Percentiles rank a stretch among this genome's conserved stretches.
Conservation (phyloP, 2,329 filamentous ascomycete species). For the Phyllosticta citrichinensis region DNA sequence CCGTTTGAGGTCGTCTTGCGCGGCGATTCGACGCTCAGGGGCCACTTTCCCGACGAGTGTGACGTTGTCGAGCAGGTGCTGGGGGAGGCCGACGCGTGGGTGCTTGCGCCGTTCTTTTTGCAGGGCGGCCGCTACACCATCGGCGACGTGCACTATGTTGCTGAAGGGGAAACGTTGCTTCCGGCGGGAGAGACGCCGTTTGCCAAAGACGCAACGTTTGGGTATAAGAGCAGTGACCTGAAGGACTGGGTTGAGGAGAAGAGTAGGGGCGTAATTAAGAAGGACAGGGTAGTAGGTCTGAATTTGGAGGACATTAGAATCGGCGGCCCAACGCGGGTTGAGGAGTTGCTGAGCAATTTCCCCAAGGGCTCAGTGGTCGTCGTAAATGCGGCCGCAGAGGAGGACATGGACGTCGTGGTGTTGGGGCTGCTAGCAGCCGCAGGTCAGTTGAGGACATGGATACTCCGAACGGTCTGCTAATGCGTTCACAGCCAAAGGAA, state of each 20-base stretch:
- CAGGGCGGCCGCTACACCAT: conserved; percentile 51
- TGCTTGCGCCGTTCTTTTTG: conserved; percentile 49
- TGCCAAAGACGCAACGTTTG: conserved; percentile 48
- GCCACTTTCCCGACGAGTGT: conserved; percentile 47
- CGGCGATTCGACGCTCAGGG: conserved; percentile 47
- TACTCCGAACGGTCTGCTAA: neutral
- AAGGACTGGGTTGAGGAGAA: conserved; percentile 47
- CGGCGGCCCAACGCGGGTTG: conserved; percentile 36
- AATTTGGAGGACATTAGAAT: conserved; percentile 39
- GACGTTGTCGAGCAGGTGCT: conserved; percentile 43
- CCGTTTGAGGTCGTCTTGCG: conserved; percentile 47
- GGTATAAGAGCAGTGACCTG: conserved; percentile 45
- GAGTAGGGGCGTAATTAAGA: conserved; percentile 32
- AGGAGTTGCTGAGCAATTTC: conserved; percentile 29
- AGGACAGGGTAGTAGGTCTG: conserved; percentile 34
- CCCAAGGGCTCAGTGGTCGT: conserved; percentile 36
- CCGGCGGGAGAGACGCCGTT: conserved; percentile 47
- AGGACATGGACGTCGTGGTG: conserved; percentile 47
- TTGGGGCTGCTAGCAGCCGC: conserved; percentile 36
- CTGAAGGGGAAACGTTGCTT: conserved; percentile 39
- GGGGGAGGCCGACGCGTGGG: conserved; percentile 39
- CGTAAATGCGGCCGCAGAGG: conserved; percentile 43
- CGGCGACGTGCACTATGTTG: conserved; percentile 48
- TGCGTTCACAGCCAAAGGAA: conserved; percentile 19
- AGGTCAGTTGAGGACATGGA: conserved; percentile 5